Base-by-base conservation (phyloP, 2,329 filamentous ascomycete species). In the Fusarium setosum region DNA sequence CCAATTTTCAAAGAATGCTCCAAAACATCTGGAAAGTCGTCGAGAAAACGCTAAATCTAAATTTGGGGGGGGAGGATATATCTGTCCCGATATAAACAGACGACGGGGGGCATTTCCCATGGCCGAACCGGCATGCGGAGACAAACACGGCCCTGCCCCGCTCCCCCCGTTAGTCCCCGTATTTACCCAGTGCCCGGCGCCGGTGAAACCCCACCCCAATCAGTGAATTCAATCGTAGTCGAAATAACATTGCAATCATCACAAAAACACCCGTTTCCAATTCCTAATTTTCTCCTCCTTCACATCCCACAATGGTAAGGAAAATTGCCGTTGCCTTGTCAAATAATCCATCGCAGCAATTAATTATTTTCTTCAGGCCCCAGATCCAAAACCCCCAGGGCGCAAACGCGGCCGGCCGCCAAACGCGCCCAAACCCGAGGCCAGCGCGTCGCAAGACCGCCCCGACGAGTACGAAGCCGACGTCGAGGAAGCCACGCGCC, bases 351-450 rank as follows among this genome's bases (percentile, higher is more conserved):
- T n/a, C 9, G 18, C 12, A 31, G 20, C 29, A 31, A 41, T 20
- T 47, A 48, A 60, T 34, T 40, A 17, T 11, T 3, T n/a, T 20
- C 8, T 20, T 4, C 35, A 75, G 73, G 65, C 74, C 15, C 63
- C 70, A 40, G 63, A 69, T 34, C 68, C 73, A 52, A 65, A 74
- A 29, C 70, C 70, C 24, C 75, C 75, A 52, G 80, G 79, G 67
- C 81, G 81, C 65, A 83, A 82, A 70, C 81, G 81, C 72, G 79
- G 79, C 53, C 76, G 78, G 37, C 79, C 77, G 12, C 69, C 77
- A 29, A 79, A 79, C 80, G 80, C 80, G 79, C 77, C 77, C 55
- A 77, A 74, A 62, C 59, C 73, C 23, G 57, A 56, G 38, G 47
- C 60, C 60, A 64, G 59, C 75, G 72, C 72, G 71, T 72, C 71